Evolutionary conservation across 139 green algal genomes (phyloP), one percentile per base, ranked within the genome.

Genomic region (Volvox reticuliferus): DNA sequence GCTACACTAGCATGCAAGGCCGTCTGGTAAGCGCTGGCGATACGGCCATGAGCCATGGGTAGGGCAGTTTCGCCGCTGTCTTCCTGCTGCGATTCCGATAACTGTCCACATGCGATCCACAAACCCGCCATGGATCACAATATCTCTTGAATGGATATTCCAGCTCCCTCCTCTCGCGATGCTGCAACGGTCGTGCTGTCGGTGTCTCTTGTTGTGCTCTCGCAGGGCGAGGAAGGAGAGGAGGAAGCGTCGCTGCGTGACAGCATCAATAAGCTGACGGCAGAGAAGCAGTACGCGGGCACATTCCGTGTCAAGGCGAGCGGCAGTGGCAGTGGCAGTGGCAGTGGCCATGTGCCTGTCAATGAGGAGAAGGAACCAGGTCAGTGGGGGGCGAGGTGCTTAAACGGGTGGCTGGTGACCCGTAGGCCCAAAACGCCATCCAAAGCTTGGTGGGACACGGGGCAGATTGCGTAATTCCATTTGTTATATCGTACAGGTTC

Each of bases 211-310:
- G 22, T 12, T 75, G 9, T 75, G 22, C 24, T 75, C 76, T 2
- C 26, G 17, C 81, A 87, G 81, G 81, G 81, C 2, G 81, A 87
- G 81, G 81, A 63, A 33, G 81, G 81, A 20, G 33, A 88, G 82
- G 82, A 79, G 82, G 82, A 88, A 36, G 22, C 18, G n/a, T 20
- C 63, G 16, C 82, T 88, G 82, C 82, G 82, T 19, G 82, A 79
- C 35, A 79, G 22, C 65, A 63, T 88, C 35, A 36, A 35, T 6
- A 88, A 88, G 65, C 12, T 28, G 50, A 65, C 33, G 5, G 28
- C 33, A 16, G 82, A 88, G 82, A 21, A 28, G 65, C 82, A 88
- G 63, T 88, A 79, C 63, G 65, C 65, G 62, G 65, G 33, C 65
- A 79, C 61, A 17, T 61, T 82, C 71, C 71, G 71, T 35, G 22